These are phyloP conservation scores for Obba rivulosa DNA, from an alignment of 768 basidiomycete species.

Conservation along the genomic window DNA sequence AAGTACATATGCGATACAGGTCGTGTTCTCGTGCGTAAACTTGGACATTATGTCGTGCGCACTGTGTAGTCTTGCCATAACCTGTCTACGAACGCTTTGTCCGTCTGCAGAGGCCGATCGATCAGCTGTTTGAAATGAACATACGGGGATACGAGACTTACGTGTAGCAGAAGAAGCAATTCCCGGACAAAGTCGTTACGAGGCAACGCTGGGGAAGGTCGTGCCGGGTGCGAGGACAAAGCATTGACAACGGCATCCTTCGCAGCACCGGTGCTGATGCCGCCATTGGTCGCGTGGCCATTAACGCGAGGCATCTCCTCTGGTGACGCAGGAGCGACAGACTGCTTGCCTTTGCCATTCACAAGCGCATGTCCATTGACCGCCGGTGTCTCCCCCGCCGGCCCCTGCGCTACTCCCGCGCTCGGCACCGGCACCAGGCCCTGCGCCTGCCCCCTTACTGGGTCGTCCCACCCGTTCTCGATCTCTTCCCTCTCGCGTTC, in stretches of 20 bases:
- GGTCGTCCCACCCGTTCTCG: conserved; percentile 60
- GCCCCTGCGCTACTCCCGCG: neutral
- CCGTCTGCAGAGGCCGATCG: conserved; percentile 37
- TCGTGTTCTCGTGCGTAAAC: neutral
- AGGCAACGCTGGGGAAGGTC: neutral
- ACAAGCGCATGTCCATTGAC: neutral
- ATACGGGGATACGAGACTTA: conserved; percentile 7
- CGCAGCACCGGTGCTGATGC: conserved; percentile 5
- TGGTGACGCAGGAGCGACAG: neutral
- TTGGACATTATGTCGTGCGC: conserved; percentile 5
- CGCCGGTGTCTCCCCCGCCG: neutral
- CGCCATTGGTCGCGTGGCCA: conserved; percentile 1
- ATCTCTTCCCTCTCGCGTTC: conserved; percentile 39
- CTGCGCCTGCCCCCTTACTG: conserved; percentile 21
- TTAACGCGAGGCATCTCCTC: neutral
- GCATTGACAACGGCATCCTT: conserved; percentile 8
- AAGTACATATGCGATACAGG: neutral
- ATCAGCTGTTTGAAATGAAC: neutral
- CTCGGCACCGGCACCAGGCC: neutral
- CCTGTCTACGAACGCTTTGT: conserved; percentile 59
- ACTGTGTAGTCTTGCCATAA: conserved; percentile 47
- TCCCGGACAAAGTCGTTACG: conserved; percentile 51
- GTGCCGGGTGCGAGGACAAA: neutral
- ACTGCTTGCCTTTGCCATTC: conserved; percentile 4
- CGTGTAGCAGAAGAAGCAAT: conserved; percentile 58